Base-by-base conservation (phyloP, 257 asterid species). In the Prunella vulgaris region DNA sequence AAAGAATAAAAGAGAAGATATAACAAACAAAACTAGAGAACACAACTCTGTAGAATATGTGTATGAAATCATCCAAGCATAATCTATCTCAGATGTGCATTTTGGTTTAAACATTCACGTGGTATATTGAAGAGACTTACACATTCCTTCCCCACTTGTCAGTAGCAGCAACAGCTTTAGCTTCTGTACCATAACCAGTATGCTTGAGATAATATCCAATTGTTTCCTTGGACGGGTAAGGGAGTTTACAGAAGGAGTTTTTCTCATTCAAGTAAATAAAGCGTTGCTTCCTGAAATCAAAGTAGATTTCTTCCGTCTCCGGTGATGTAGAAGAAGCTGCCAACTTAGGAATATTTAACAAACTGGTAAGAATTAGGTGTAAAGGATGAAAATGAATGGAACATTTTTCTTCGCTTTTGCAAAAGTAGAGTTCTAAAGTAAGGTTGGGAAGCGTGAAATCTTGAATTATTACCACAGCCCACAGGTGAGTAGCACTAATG, bases 81-180 rank as follows among this genome's bases (percentile, higher is more conserved):
- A 35, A 64, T 49, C 60, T 59, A 35, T 73, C 70, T 70, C 70
- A 62, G 24, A 74, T 14, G 30, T 37, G 56, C 32, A 60, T 64
- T 54, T 28, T 70, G 38, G 49, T 63, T 52, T 6, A 33, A 40
- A 65, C 59, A 60, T 67, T 42, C 17, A 37, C 18, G 66, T 12
- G 60, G 68, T 74, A 62, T 20, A 70, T 70, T 63, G 66, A 30
- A 60, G 76, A 64, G 52, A 84, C 98, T 77, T 84, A 93, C 99
- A 84, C 89, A 76, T 93, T 93, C 69, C 97, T 88, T 77, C 99
- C 99, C 99, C 99, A 93, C 77, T 90, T 93, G 80, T 90, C 97
- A 12, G 84, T 74, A 44, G 96, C 97, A 32, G 95, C 70, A 70
- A 69, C 25, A 78, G 91, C 76, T 83, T 88, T 93, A 77, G 99